Conservation (phyloP, 176 grass and related monocot species). For the Musa troglodytarum region DNA sequence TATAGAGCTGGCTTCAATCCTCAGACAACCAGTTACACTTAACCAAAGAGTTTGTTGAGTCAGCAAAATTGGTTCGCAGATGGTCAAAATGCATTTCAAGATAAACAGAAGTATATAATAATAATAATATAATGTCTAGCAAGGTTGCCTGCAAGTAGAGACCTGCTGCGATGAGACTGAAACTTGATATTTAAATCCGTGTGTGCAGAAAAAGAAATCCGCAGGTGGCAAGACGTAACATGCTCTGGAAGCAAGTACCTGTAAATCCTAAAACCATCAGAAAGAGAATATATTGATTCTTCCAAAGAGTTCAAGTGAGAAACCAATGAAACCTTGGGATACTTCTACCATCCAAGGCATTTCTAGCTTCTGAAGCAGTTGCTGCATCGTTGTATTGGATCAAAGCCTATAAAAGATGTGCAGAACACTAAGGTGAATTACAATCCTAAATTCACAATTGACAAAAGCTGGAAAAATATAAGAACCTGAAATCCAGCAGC, state of each 20-base stretch:
- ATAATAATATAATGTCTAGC: background rate
- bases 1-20: no score
- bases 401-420: slow-evolving; percentile 48
- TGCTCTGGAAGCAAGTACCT: slow-evolving; percentile 90
- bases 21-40: no score
- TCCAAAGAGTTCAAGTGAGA: slow-evolving; percentile 14
- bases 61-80: no score
- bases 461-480: background rate
- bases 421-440: background rate
- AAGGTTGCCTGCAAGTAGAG: background rate
- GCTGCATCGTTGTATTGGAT: slow-evolving; percentile 82
- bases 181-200: slow-evolving; percentile 96
- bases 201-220: slow-evolving; percentile 91
- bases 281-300: slow-evolving; percentile 4
- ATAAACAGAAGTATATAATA: background rate
- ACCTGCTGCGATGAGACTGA: slow-evolving; percentile 94
- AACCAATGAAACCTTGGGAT: slow-evolving; percentile 60
- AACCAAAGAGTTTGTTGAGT: no score
- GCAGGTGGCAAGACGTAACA: slow-evolving; percentile 61
- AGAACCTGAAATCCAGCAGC: slow-evolving; percentile 90
- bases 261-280: slow-evolving; percentile 24
- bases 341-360: slow-evolving; percentile 93
- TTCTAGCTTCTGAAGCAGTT: slow-evolving; percentile 83
- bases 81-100: background rate
- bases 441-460: slow-evolving; percentile 18